phyloP scores from a whole-genome alignment of 1,284 basidiomycete genomes.

The Moniliophthora roreri region DNA sequence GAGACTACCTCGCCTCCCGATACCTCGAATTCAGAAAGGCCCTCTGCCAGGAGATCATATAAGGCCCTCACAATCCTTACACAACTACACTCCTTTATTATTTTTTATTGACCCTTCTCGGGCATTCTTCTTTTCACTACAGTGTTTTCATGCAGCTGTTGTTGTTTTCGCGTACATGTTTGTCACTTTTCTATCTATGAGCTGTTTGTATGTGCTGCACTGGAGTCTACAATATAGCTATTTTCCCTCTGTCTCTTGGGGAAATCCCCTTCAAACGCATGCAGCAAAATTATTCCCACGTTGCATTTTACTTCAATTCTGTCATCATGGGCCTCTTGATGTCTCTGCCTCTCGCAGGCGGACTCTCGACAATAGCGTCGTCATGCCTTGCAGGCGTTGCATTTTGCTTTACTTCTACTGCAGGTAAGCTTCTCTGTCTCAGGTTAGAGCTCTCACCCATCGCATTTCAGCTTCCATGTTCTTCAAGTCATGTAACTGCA shows the following conservation, averaged over 20 bases:
- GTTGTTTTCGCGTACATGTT: too few relatives aligned
- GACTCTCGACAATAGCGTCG: conserved; percentile 72
- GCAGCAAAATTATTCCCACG: neutral
- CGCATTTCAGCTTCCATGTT: conserved; percentile 81
- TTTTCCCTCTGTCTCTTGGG: neutral
- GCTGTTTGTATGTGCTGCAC: neutral
- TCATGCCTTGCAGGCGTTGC: conserved; percentile 82
- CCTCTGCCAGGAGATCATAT: too few relatives aligned
- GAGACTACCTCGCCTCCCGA: too few relatives aligned
- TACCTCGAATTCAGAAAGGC: too few relatives aligned
- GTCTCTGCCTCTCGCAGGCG: conserved; percentile 85
- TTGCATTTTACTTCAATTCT: conserved; percentile 11
- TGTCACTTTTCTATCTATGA: too few relatives aligned
- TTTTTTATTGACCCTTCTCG: too few relatives aligned
- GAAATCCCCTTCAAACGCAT: too few relatives aligned
- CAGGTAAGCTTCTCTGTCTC: conserved; percentile 46
- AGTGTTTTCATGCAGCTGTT: too few relatives aligned
- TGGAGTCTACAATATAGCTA: neutral
- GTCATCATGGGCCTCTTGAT: conserved; percentile 61
- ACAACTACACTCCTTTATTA: too few relatives aligned
- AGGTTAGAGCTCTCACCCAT: conserved; percentile 8
- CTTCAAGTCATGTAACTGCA: conserved; percentile 99
- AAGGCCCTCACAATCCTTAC: too few relatives aligned
- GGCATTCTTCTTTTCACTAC: too few relatives aligned
- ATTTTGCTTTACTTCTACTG: conserved; percentile 82